Evolutionary conservation across 1,139 yeast genomes (phyloP).

Genomic region (Yamadazyma sp.): DNA sequence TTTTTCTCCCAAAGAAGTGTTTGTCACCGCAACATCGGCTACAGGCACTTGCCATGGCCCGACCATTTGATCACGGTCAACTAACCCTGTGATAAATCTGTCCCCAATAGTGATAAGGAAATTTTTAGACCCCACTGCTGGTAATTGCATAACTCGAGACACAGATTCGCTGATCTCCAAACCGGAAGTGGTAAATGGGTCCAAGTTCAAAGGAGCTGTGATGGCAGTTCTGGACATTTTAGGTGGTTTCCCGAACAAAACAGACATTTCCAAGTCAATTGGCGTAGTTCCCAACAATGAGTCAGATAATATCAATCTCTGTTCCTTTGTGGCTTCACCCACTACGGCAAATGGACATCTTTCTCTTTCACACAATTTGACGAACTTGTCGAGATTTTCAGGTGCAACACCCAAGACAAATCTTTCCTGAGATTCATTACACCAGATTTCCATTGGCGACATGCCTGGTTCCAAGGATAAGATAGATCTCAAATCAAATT

Average conservation of each 20-base stretch:
- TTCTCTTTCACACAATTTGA: constrained; percentile 86
- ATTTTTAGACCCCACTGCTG: constrained; percentile 93
- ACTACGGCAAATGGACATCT: constrained; percentile 96
- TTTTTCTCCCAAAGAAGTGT: constrained; percentile 79
- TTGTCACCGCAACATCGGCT: constrained; percentile 98
- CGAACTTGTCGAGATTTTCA: constrained; percentile 69
- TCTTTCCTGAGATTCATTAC: constrained; percentile 99
- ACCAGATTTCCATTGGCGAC: constrained; percentile 99
- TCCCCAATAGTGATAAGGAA: constrained; percentile 97
- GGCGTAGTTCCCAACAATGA: constrained; percentile 75
- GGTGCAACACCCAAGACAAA: constrained; percentile 92
- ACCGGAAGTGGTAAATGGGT: constrained; percentile 37
- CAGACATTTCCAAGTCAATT: constrained; percentile 93
- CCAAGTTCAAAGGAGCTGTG: constrained; percentile 60
- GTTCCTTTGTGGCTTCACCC: constrained; percentile 89
- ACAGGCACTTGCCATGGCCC: constrained; percentile 99
- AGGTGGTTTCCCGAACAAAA: constrained; percentile 97
- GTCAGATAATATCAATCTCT: constrained; percentile 80
- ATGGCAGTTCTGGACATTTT: constrained; percentile 82
- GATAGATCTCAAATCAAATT: constrained; percentile 86
- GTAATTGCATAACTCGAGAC: constrained; percentile 80
- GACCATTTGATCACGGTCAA: constrained; percentile 97
- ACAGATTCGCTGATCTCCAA: constrained; percentile 63
- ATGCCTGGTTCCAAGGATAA: constrained; percentile 93
- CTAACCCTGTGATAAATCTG: constrained; percentile 92